Conservation (phyloP, 441 rosid species). For the Manihot esculenta region DNA sequence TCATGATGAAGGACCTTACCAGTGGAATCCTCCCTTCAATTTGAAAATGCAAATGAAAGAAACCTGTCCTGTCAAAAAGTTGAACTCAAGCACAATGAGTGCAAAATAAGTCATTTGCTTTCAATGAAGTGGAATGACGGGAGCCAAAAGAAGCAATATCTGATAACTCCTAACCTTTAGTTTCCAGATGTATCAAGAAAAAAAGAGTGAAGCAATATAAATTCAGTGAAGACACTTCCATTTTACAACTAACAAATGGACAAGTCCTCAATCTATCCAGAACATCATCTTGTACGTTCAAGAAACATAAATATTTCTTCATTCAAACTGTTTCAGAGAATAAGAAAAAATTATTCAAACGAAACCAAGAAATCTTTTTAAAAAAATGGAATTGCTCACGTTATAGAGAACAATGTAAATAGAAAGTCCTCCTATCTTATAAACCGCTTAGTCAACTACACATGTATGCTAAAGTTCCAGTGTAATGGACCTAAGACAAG, state of each 20-base stretch:
- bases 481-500: not conserved
- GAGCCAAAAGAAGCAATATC: not conserved
- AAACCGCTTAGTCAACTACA: not conserved
- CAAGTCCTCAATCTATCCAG: not conserved
- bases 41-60: not conserved
- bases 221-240: not conserved
- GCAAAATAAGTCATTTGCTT: not conserved
- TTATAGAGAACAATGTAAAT: not conserved
- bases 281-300: not conserved
- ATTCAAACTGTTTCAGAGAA: not conserved
- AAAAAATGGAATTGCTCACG: not conserved
- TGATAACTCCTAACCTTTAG: not conserved
- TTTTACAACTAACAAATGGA: not conserved
- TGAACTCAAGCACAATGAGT: not conserved
- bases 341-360: not conserved
- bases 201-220: not conserved
- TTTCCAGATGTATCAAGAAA: not conserved
- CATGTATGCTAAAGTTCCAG: not conserved
- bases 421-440: not conserved
- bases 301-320: not conserved
- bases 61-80: not conserved
- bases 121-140: not conserved
- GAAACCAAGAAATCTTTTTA: too few relatives aligned
- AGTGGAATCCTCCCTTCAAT: not conserved
- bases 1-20: not conserved